These are phyloP conservation scores for Trypanosoma rangeli DNA, from an alignment of 208 protist species.

Conservation along the genomic window DNA sequence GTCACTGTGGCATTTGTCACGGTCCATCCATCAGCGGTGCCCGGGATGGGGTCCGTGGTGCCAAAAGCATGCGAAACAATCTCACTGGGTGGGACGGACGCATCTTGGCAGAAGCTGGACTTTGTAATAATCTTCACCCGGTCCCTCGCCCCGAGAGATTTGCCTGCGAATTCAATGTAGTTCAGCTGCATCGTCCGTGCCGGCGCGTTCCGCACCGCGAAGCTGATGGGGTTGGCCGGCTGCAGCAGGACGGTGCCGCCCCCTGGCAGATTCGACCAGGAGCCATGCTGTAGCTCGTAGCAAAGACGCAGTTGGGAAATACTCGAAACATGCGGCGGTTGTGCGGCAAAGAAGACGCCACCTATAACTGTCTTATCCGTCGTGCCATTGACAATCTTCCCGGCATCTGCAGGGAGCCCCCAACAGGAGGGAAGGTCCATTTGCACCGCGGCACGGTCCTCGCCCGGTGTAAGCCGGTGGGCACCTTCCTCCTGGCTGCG, in stretches of 20 bases:
- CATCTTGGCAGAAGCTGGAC: constrained; percentile 63
- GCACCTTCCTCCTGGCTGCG: constrained; percentile 46
- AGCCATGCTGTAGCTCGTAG: constrained; percentile 50
- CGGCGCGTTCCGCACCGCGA: constrained; percentile 46
- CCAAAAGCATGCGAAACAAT: constrained; percentile 46
- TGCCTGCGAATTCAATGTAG: constrained; percentile 59
- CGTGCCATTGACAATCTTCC: constrained; percentile 56
- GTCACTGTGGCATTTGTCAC: constrained; percentile 45
- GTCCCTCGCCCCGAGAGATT: constrained; percentile 51
- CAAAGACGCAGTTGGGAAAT: constrained; percentile 52
- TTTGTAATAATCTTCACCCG: constrained; percentile 72
- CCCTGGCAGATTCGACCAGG: constrained; percentile 81
- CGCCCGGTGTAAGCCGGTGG: constrained; percentile 49
- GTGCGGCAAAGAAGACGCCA: constrained; percentile 58
- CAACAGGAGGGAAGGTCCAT: constrained; percentile 70
- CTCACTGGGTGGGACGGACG: constrained; percentile 46
- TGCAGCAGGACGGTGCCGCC: constrained; percentile 44
- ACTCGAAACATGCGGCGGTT: constrained; percentile 19
- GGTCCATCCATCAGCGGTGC: constrained; percentile 45
- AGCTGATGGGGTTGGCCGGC: constrained; percentile 73
- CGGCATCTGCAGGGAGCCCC: constrained; percentile 41
- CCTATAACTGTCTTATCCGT: constrained; percentile 45
- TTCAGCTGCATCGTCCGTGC: constrained; percentile 54
- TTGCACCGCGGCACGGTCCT: constrained; percentile 56
- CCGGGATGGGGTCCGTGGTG: constrained; percentile 5